Percentiles rank a stretch among this genome's conserved stretches.
Evolutionary conservation across 108 stramenopile species (phyloP).

Genomic region (Cylindrotheca closterium): DNA sequence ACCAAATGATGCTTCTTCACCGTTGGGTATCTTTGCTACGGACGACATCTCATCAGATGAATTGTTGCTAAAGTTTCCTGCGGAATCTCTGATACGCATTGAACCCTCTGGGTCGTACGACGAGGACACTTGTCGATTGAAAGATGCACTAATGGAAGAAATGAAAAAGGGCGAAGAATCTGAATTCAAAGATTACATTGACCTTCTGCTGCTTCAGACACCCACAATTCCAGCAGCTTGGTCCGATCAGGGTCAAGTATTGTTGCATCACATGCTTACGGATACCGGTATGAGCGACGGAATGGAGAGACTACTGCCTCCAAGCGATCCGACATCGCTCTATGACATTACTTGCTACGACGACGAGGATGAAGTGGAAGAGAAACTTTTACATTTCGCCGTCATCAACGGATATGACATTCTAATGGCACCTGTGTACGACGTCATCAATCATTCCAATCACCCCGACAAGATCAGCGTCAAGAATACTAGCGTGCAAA

Average conservation of each 20-base stretch:
- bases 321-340: too few species aligned
- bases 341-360: too few species aligned
- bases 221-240: too few species aligned
- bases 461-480: not conserved
- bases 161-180: constrained; percentile 21
- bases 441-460: not conserved
- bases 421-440: not conserved
- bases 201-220: constrained; percentile 65
- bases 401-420: not conserved
- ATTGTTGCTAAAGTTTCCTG: constrained; percentile 19
- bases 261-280: too few species aligned
- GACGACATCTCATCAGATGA: constrained; percentile 17
- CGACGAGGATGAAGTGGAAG: not conserved
- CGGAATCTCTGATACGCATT: too few species aligned
- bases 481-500: too few species aligned
- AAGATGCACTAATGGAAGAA: too few species aligned
- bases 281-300: too few species aligned
- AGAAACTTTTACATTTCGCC: not conserved
- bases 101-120: not conserved
- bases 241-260: too few species aligned
- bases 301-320: too few species aligned
- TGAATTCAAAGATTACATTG: constrained; percentile 60
- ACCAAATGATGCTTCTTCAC: constrained; percentile 7
- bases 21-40: constrained; percentile 31
- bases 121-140: too few species aligned